Base-by-base conservation (phyloP, 805 yeast species). In the Teunomyces atbi region DNA sequence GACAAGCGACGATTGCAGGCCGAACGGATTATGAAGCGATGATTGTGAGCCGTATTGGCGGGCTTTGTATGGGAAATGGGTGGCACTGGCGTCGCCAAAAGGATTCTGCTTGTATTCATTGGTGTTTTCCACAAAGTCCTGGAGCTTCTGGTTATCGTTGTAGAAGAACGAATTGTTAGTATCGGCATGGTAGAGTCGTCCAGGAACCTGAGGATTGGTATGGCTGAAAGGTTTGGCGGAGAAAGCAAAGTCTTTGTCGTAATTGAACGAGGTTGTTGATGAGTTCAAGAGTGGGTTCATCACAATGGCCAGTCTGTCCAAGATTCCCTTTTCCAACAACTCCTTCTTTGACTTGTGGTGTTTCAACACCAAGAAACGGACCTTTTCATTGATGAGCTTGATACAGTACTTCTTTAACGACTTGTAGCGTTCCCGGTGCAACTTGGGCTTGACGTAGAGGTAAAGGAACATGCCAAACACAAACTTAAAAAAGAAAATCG, bases 351-450 rank as follows among this genome's bases (percentile, higher is more conserved):
- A 60, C 54, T 65, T 67, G 56, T 69, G 74, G 53, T 69, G 60
- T 45, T 66, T 67, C 45, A 61, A 64, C 3, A 82, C 83, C 49
- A 84, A 61, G 23, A 62, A 58, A 46, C 82, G 77, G 18, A 86
- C 82, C 26, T 78, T 74, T 26, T 74, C 71, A 58, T 83, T 83
- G 43, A 84, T 81, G 27, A 79, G 71, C 8, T 70, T 56, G 59
- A 84, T 82, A 57, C 87, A 84, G 61, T 76, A 84, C 50, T 79
- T 81, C 53, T 79, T 83, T 45, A 85, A 62, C 10, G 79, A 71
- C 41, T 70, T 73, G 45, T 59, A 66, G 3, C 67, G 69, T 37
- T 64, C 59, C 26, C 55, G 50, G 32, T 74, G 62, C 10, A 76
- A 58, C 49, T 69, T 75, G 44, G 74, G 69, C 52, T 72, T 74